A percentile compares a stretch with the other conserved stretches of the same genome.
Evolutionary conservation across 1,284 basidiomycete species (phyloP).

Genomic region (Heterobasidion irregulare): DNA sequence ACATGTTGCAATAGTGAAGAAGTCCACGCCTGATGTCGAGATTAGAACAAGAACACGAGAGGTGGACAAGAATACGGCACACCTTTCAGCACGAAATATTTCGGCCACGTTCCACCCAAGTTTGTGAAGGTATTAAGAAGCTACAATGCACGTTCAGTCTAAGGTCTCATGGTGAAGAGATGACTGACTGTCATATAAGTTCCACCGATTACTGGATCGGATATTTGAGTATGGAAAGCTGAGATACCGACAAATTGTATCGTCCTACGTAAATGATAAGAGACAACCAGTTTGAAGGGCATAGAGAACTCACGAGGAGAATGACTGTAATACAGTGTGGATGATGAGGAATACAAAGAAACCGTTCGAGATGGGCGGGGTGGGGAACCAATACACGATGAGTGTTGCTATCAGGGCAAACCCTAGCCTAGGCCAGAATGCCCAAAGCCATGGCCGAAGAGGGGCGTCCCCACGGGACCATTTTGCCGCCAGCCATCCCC

Average conservation of each 20-base stretch:
- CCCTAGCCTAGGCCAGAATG: slow-evolving; percentile 82
- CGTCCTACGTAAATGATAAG: slow-evolving; percentile 45
- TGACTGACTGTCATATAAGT: slow-evolving; percentile 91
- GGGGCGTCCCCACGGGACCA: slow-evolving; percentile 80
- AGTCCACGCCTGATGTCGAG: slow-evolving; percentile 60
- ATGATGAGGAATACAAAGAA: slow-evolving; percentile 81
- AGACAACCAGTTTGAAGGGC: slow-evolving; percentile 1
- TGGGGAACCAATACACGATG: slow-evolving; percentile 84
- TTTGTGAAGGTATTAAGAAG: slow-evolving; percentile 95
- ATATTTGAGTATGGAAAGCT: slow-evolving; percentile 96
- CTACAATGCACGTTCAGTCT: slow-evolving; percentile 28
- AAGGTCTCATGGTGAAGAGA: neutral
- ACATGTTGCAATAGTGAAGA: slow-evolving; percentile 80
- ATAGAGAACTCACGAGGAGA: slow-evolving; percentile 63
- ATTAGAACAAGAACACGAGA: slow-evolving; percentile 6
- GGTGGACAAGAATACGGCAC: neutral
- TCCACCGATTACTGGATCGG: slow-evolving; percentile 95
- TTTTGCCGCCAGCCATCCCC: slow-evolving; percentile 92
- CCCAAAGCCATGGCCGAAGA: slow-evolving; percentile 82
- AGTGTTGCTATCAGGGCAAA: slow-evolving; percentile 72
- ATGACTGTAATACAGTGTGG: slow-evolving; percentile 80
- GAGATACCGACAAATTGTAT: slow-evolving; percentile 98
- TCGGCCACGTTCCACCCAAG: slow-evolving; percentile 97
- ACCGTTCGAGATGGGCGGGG: slow-evolving; percentile 58
- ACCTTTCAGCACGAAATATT: slow-evolving; percentile 88